phyloP scores from a whole-genome alignment of 139 green algal genomes.

The Tetradesmus lagerheimii region DNA sequence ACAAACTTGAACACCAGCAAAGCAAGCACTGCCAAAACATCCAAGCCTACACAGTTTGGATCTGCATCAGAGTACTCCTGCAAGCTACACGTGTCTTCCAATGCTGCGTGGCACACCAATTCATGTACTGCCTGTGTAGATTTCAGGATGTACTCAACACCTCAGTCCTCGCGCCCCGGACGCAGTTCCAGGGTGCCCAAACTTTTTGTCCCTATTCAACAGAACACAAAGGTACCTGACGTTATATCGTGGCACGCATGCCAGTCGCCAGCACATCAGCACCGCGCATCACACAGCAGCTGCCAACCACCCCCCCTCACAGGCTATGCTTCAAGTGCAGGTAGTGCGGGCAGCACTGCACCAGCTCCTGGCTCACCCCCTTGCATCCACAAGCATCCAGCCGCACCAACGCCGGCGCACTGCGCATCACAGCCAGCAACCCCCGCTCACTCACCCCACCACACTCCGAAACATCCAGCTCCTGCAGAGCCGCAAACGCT shows the following conservation, averaged over 20 bases:
- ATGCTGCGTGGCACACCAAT: background rate
- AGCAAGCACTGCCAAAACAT: no score
- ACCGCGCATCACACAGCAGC: background rate
- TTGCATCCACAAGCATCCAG: slow-evolving; percentile 37
- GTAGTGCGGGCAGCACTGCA: slow-evolving; percentile 36
- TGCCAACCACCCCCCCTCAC: background rate
- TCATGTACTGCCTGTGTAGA: background rate
- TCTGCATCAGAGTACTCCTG: background rate
- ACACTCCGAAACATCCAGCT: slow-evolving; percentile 42
- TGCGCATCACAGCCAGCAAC: background rate
- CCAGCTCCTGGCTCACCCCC: background rate
- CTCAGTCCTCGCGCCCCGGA: no score
- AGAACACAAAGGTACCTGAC: no score
- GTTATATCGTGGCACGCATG: no score
- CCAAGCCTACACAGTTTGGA: background rate
- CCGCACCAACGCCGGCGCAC: background rate
- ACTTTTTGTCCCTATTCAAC: no score
- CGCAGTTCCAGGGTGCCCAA: no score
- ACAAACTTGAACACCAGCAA: no score
- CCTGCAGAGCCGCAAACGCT: slow-evolving; percentile 2
- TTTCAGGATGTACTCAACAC: background rate
- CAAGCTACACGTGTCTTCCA: background rate
- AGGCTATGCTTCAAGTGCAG: slow-evolving; percentile 33
- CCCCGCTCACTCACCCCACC: slow-evolving; percentile 7
- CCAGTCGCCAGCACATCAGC: background rate